phyloP scores from a whole-genome alignment of 495 filamentous ascomycete genomes.

The Penicillium goetzii region DNA sequence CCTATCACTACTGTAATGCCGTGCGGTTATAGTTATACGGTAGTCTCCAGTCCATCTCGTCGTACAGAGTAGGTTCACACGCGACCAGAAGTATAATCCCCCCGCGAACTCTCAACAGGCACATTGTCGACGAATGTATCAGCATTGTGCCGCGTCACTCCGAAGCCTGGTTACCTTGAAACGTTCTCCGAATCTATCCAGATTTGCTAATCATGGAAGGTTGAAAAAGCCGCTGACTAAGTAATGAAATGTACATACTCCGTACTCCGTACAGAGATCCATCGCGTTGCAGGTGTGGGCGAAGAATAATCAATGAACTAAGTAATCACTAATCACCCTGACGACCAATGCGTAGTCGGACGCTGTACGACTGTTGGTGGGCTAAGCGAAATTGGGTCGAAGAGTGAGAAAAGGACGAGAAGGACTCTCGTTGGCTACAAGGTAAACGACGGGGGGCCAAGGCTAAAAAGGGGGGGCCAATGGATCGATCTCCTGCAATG shows the following conservation, averaged over 20 bases:
- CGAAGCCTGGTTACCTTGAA: background rate
- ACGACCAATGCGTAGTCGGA: conserved; percentile 2
- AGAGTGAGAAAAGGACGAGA: conserved; percentile 30
- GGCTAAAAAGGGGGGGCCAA: conserved; percentile 19
- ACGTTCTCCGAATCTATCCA: background rate
- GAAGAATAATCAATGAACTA: no score
- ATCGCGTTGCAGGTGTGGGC: no score
- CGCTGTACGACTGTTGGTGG: conserved; percentile 30
- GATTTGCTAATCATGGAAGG: background rate
- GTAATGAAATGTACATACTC: conserved; percentile 12
- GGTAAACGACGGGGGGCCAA: conserved; percentile 26
- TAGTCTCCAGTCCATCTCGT: background rate
- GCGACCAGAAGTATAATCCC: conserved; percentile 1
- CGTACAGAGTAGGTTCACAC: background rate
- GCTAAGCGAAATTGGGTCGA: conserved; percentile 45
- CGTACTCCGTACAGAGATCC: no score
- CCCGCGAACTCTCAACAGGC: conserved; percentile 1
- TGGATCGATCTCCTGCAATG: conserved; percentile 16
- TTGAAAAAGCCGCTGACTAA: conserved; percentile 1
- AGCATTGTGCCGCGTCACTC: conserved; percentile 1
- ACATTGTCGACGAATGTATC: background rate
- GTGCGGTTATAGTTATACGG: background rate
- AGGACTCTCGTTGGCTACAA: conserved; percentile 34
- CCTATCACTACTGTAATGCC: background rate
- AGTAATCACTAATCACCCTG: background rate